Base-by-base conservation (phyloP, 2,329 filamentous ascomycete genomes). In the Penicillium nordicum region DNA sequence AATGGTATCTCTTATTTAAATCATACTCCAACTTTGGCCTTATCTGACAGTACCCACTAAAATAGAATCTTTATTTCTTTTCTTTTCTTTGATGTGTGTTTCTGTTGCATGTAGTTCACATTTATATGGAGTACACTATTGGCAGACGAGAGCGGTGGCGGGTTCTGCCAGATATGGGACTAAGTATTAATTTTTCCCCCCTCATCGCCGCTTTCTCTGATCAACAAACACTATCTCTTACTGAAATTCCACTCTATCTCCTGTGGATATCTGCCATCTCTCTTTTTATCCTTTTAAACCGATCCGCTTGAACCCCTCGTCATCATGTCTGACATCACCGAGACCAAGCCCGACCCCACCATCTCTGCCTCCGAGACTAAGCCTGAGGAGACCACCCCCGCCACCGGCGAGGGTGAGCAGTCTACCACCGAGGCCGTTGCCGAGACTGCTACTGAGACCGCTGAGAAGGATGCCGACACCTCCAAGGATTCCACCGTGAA, bases 311-410 rank as follows among this genome's bases (percentile, higher is more conserved):
- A 36, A 29, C 23, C 37, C 51, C 27, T 50, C 45, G 49, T 57
- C 68, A 71, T 58, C 62, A 77, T 77, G 75, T 75, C 75, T 72
- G 75, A 75, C 71, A 67, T 69, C 59, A 64, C 74, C 62, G 75
- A 76, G 57, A 70, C 71, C 53, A 77, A 77, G 69, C 66, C 72
- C 58, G 73, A 77, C 72, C 73, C 75, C 72, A 68, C 74, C 69
- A 72, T 71, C 64, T 66, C 62, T 64, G 67, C 71, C 69, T 64
- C 71, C 67, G 68, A 70, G 56, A 61, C 67, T 50, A 67, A 72
- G 65, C 59, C 69, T 51, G 65, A 74, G 61, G 67, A 73, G 62
- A 66, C 67, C 46, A 69, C 61, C 53, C 55, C 68, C 61, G 59
- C 70, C 63, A 68, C 65, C 58, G 73, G 74, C 60, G 65, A 69